phyloP scores from a whole-genome alignment of 805 yeast species.

The Suhomyces pyralidae region DNA sequence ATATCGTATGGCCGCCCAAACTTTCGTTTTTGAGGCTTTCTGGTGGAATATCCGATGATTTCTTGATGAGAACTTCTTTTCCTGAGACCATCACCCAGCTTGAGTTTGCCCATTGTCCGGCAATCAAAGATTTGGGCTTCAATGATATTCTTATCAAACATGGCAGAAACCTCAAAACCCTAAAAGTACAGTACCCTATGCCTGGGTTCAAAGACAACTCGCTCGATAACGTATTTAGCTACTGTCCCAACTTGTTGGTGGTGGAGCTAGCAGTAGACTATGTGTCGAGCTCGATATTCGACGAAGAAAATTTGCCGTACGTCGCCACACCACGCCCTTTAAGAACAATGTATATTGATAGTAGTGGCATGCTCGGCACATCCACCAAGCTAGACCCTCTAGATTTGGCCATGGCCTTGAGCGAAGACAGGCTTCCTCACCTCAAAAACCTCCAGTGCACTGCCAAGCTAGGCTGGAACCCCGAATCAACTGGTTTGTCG shows the following conservation, averaged over 20 bases:
- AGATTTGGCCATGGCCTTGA: conserved; percentile 80
- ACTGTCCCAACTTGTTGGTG: conserved; percentile 69
- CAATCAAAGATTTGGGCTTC: conserved; percentile 62
- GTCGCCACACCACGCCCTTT: conserved; percentile 45
- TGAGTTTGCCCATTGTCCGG: conserved; percentile 87
- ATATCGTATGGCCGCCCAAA: conserved; percentile 73
- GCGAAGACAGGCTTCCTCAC: conserved; percentile 71
- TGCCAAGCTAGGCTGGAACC: conserved; percentile 83
- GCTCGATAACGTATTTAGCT: conserved; percentile 66
- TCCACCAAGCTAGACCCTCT: conserved; percentile 81
- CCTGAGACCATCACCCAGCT: conserved; percentile 69
- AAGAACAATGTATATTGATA: conserved; percentile 63
- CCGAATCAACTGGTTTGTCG: conserved; percentile 37
- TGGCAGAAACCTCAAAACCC: conserved; percentile 61
- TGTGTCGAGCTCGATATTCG: conserved; percentile 44
- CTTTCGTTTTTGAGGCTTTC: conserved; percentile 70
- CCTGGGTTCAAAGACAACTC: conserved; percentile 70
- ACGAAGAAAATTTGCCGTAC: conserved; percentile 27
- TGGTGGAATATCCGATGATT: conserved; percentile 87
- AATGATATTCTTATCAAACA: conserved; percentile 57
- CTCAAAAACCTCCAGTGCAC: conserved; percentile 65
- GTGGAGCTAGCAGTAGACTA: conserved; percentile 81
- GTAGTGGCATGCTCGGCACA: conserved; percentile 86
- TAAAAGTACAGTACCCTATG: conserved; percentile 84
- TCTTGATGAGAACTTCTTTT: conserved; percentile 64